Percentiles rank a stretch among this genome's conserved stretches.
These are phyloP conservation scores for Parachlorella kessleri DNA, from an alignment of 139 green algal species.

Conservation along the genomic window DNA sequence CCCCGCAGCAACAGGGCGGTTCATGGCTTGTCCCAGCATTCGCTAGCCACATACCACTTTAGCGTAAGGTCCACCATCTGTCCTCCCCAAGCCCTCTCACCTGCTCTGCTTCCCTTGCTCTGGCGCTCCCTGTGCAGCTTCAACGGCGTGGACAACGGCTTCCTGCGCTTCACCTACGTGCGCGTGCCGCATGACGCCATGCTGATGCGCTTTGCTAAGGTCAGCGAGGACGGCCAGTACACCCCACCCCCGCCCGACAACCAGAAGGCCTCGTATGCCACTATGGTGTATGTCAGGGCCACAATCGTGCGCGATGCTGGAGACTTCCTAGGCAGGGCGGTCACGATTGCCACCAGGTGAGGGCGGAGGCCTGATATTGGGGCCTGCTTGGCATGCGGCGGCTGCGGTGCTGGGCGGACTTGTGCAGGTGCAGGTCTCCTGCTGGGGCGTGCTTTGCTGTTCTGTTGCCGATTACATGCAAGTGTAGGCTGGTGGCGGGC, in stretches of 20 bases:
- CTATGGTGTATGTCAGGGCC: slow-evolving; percentile 92
- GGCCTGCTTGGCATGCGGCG: too few species aligned
- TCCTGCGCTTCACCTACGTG: slow-evolving; percentile 78
- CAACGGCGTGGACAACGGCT: slow-evolving; percentile 91
- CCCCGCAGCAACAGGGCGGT: too few species aligned
- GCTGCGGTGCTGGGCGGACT: too few species aligned
- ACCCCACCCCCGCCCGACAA: slow-evolving; percentile 81
- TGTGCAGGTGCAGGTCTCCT: too few species aligned
- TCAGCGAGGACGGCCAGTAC: slow-evolving; percentile 83
- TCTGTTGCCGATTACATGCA: too few species aligned
- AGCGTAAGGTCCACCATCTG: too few species aligned
- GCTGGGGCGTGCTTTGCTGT: too few species aligned
- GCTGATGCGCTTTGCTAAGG: slow-evolving; percentile 87
- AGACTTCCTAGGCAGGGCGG: slow-evolving; percentile 71
- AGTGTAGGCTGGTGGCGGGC: too few species aligned
- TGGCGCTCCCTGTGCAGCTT: slow-evolving; percentile 42
- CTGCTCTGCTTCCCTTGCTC: neutral
- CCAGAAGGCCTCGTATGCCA: slow-evolving; percentile 89
- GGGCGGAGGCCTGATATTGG: too few species aligned
- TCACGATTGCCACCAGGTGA: slow-evolving; percentile 77
- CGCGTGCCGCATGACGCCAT: slow-evolving; percentile 79
- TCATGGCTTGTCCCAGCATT: too few species aligned
- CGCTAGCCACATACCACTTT: too few species aligned
- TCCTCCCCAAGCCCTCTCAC: too few species aligned
- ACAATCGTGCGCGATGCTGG: slow-evolving; percentile 81